phyloP scores from a whole-genome alignment of 352 stramenopile genomes.

The Globisporangium polare region DNA sequence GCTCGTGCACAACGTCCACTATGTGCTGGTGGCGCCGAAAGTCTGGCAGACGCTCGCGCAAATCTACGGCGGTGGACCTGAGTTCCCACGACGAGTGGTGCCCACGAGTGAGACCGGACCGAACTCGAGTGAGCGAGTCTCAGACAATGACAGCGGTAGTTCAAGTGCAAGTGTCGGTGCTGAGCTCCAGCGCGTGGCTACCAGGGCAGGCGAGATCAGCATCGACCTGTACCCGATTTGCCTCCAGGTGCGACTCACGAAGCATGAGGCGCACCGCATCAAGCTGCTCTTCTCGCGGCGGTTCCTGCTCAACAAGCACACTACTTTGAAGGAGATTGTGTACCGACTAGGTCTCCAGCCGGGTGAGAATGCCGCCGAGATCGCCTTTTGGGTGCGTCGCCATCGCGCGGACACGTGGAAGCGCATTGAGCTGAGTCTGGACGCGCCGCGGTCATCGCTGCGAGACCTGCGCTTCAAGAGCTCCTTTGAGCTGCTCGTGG shows the following conservation, averaged over 20 bases:
- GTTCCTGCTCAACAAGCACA: slow-evolving; percentile 34
- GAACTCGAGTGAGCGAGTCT: not conserved
- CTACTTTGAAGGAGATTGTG: slow-evolving; percentile 56
- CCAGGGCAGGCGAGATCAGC: not conserved
- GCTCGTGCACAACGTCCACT: slow-evolving; percentile 34
- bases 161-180: not conserved
- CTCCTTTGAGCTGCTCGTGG: slow-evolving; percentile 58
- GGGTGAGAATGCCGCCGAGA: slow-evolving; percentile 46
- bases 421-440: slow-evolving; percentile 50
- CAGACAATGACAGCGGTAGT: not conserved
- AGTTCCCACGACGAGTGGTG: slow-evolving; percentile 47
- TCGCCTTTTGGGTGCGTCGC: slow-evolving; percentile 62
- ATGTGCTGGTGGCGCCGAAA: slow-evolving; percentile 33
- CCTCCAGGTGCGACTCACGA: slow-evolving; percentile 51
- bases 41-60: slow-evolving; percentile 54
- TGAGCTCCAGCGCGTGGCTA: not conserved
- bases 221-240: slow-evolving; percentile 57
- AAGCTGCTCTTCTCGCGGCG: slow-evolving; percentile 50
- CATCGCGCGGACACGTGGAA: slow-evolving; percentile 53
- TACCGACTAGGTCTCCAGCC: slow-evolving; percentile 48
- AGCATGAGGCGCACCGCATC: slow-evolving; percentile 52
- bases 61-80: slow-evolving; percentile 52
- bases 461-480: slow-evolving; percentile 39
- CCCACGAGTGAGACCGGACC: not conserved
- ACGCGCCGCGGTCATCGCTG: slow-evolving; percentile 36